Percentiles rank a stretch among this genome's conserved stretches.
These are phyloP conservation scores for Biscutella laevigata DNA, from an alignment of 441 rosid species.

Conservation along the genomic window DNA sequence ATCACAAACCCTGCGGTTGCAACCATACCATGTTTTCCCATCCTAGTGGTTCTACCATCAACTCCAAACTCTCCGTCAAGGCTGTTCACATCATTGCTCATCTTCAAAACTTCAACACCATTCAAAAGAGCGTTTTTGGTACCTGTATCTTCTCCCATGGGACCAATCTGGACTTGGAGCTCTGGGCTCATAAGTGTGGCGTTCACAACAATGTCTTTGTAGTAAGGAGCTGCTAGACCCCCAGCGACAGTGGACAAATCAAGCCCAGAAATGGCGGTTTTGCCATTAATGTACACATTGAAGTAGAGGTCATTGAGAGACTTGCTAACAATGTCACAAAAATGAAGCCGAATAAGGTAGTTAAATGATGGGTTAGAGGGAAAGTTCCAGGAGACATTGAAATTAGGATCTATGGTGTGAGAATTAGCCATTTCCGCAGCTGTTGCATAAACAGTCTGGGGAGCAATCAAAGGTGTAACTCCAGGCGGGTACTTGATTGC, in stretches of 20 bases:
- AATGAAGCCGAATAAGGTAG: constrained; percentile 60
- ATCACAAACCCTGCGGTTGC: constrained; percentile 78
- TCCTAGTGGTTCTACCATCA: constrained; percentile 34
- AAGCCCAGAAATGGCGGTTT: constrained; percentile 53
- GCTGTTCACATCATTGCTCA: constrained; percentile 69
- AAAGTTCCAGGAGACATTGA: constrained; percentile 68
- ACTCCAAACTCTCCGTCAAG: constrained; percentile 85
- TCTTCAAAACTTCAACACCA: constrained; percentile 70
- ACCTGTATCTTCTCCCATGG: constrained; percentile 48
- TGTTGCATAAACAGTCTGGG: constrained; percentile 50
- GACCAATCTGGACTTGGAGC: constrained; percentile 54
- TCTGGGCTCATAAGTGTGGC: constrained; percentile 37
- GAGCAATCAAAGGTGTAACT: constrained; percentile 53
- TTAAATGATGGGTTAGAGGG: constrained; percentile 40
- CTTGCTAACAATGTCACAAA: constrained; percentile 72
- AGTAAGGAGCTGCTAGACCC: constrained; percentile 44
- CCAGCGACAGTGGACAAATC: constrained; percentile 49
- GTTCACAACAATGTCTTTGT: constrained; percentile 65
- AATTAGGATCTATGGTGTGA: constrained; percentile 34
- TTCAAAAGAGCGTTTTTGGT: constrained; percentile 55
- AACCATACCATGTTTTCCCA: constrained; percentile 37
- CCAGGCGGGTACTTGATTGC: constrained; percentile 42
- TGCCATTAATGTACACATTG: constrained; percentile 62
- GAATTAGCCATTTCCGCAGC: constrained; percentile 61
- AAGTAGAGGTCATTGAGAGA: constrained; percentile 64